phyloP scores from a whole-genome alignment of 805 yeast genomes.

The Cyberlindnera suaveolens region DNA sequence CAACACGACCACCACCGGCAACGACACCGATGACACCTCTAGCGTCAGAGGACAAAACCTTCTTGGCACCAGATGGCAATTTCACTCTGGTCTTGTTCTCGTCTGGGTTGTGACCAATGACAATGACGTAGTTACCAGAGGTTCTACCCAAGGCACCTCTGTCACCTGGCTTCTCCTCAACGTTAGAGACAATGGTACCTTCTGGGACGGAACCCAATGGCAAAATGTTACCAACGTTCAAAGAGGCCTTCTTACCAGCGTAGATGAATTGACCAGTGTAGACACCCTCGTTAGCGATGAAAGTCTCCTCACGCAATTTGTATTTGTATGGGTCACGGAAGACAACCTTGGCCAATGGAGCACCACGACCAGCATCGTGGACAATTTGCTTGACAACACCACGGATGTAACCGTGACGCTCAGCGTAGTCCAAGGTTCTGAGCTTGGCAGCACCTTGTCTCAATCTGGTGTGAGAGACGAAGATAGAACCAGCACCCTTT shows the following conservation, averaged over 20 bases:
- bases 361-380: slow-evolving; percentile 99
- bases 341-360: slow-evolving; percentile 97
- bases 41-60: slow-evolving; percentile 89
- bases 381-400: slow-evolving; percentile 98
- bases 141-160: slow-evolving; percentile 99
- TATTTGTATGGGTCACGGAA: slow-evolving; percentile 99
- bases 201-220: slow-evolving; percentile 97
- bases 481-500: slow-evolving; percentile 99
- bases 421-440: slow-evolving; percentile 98
- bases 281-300: slow-evolving; percentile 99
- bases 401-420: slow-evolving; percentile 99
- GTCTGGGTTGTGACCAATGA: slow-evolving; percentile 98
- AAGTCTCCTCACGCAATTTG: slow-evolving; percentile 96
- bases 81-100: slow-evolving; percentile 99
- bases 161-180: slow-evolving; percentile 98
- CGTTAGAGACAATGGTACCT: slow-evolving; percentile 98
- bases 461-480: slow-evolving; percentile 99
- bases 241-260: slow-evolving; percentile 98
- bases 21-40: slow-evolving; percentile 99
- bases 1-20: slow-evolving; percentile 99
- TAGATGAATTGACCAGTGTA: slow-evolving; percentile 99
- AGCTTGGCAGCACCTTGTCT: slow-evolving; percentile 99
- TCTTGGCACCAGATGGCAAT: slow-evolving; percentile 99
- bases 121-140: slow-evolving; percentile 98
- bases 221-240: slow-evolving; percentile 94